Base-by-base conservation (phyloP, 257 asterid genomes). In the Gardenia jasminoides region DNA sequence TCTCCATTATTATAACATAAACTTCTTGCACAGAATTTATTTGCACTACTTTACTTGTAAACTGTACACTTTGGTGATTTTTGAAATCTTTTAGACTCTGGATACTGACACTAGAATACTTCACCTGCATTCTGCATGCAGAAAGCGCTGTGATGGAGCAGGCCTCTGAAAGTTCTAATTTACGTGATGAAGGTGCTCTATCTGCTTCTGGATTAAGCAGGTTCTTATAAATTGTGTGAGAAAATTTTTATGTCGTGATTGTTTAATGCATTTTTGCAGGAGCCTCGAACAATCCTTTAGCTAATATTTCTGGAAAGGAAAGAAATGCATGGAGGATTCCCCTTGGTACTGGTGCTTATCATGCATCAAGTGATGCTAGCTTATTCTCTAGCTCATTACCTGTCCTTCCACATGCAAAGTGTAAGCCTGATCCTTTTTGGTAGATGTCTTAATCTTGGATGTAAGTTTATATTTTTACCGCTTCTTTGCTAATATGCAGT, bases 321-420 rank as follows among this genome's bases (percentile, higher is more conserved):
- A 87, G 74, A 87, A 75, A 78, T 76, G 87, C 85, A 11, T 92
- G 96, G 97, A 77, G 78, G 70, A 83, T 88, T 75, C 97, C 94
- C 19, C 80, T 79, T 52, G 86, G 88, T 69, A 81, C 80, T 46
- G 87, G 86, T 84, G 83, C 79, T 44, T 73, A 80, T 80, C 89
- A 85, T 67, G 84, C 92, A 3, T 88, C 92, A 77, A 87, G 75
- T 75, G 97, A 92, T 85, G 96, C 88, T 72, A 93, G 93, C 89
- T 84, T 95, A 84, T 95, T 95, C 85, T 91, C 99, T 52, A 83
- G 96, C 85, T 95, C 99, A 19, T 71, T 93, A 82, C 97, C 99
- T 31, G 90, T 88, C 79, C 88, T 88, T 78, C 84, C 86, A 9
- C 96, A 90, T 78, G 87, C 70, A 76, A 88, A 93, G 69, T 61